Evolutionary conservation across 345 rosid genomes (phyloP).

Genomic region (Moringa oleifera): DNA sequence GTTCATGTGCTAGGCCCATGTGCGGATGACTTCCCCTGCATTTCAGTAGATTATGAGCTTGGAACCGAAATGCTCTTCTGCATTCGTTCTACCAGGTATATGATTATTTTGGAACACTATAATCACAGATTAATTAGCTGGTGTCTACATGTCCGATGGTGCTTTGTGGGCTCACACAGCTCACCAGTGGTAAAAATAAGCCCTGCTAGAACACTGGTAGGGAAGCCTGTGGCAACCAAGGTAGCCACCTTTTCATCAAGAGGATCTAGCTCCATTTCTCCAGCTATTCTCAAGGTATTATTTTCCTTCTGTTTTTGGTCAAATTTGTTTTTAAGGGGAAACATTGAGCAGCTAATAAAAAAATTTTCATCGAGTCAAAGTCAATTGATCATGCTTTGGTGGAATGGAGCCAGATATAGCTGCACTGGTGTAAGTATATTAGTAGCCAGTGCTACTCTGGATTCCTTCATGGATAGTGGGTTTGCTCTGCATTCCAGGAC

Average conservation of each 20-base stretch:
- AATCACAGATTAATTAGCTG: background rate
- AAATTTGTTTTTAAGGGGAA: background rate
- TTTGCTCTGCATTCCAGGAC: constrained; percentile 24
- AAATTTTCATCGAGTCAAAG: too few relatives aligned
- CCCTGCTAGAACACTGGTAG: constrained; percentile 21
- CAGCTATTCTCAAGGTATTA: constrained; percentile 33
- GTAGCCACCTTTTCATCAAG: constrained; percentile 42
- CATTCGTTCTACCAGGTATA: constrained; percentile 31
- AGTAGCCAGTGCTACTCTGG: constrained; percentile 28
- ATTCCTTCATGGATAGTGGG: constrained; percentile 3
- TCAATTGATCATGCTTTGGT: too few relatives aligned
- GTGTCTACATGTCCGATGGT: background rate
- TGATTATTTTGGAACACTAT: background rate
- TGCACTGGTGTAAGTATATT: constrained; percentile 37
- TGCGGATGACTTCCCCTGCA: constrained; percentile 26
- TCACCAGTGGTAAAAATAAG: constrained; percentile 20
- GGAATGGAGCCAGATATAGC: constrained; percentile 37
- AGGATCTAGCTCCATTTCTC: constrained; percentile 56
- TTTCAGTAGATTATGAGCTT: constrained; percentile 27
- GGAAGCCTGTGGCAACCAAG: constrained; percentile 29
- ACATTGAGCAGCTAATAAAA: background rate
- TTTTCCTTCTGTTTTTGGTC: background rate
- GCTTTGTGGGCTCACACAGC: constrained; percentile 8
- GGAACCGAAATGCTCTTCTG: constrained; percentile 29
- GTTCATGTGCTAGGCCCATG: constrained; percentile 24